Base-by-base conservation (phyloP, 2,329 filamentous ascomycete genomes). In the Paramyrothecium sp. region DNA sequence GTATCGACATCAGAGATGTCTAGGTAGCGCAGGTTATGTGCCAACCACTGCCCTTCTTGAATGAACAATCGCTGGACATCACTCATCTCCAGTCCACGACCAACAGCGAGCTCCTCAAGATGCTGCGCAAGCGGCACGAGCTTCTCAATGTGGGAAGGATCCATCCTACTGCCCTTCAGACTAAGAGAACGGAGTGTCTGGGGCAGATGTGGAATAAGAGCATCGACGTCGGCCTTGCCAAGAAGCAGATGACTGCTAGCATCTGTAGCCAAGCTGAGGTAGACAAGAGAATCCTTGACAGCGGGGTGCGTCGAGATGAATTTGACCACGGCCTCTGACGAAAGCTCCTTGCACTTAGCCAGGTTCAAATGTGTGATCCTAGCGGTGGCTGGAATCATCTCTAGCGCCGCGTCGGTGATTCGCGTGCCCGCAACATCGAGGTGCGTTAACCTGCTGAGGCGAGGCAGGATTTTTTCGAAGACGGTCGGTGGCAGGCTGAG, bases 401-500 rank as follows among this genome's bases (percentile, higher is more conserved):
- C 77, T 17, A 95, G 79, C 4, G 90, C 90, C 22, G 80, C 76
- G 69, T 92, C 85, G 34, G 87, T 92, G 65, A 95, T 85, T 63
- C 88, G 84, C 1, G 90, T 93, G 63, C 90, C 89, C 11, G 89
- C 85, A n/a, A 93, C 80, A 67, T 95, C 91, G 41, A 95, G 82
- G 69, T 93, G 90, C 1, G 90, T 94, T 55, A 92, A 76, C 55
- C 82, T 79, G 23, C 78, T 71, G 51, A 94, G 78, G n/a, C 85
- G 84, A n/a, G 90, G 89, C 12, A 95, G 78, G 17, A 94, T 76
- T 2, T 77, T 79, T 65, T 90, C 87, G 66, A 91, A 92, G 49
- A 89, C 82, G 0, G 80, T 73, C 1, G 88, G 77, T 2, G 89
- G 83, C 3, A 95, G 79, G 53, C 85, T 89, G 60, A 88, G 84